Evolutionary conservation across 225 moss, liverwort and hornwort genomes (phyloP), one percentile per base, ranked within the genome.

Genomic region (Ulota crispa): DNA sequence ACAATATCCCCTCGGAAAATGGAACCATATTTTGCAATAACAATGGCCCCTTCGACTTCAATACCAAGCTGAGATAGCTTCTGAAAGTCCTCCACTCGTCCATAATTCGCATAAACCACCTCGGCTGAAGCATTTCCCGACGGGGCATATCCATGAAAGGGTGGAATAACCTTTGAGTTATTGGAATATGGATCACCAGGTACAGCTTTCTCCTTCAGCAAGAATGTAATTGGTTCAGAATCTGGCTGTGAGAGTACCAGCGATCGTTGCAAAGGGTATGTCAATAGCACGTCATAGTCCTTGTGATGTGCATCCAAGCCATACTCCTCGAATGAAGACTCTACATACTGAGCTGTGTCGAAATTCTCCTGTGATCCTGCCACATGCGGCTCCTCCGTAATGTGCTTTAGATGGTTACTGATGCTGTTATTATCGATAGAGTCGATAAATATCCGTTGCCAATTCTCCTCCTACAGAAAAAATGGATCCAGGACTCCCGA

Each of bases 91-190:
- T 93, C 90, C 60, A 64, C 55, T 31, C 84, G 74, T 56, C 95
- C 96, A 70, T 90, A 96, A 85, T 95, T 95, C n/a, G 89, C 96
- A 69, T 93, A 95, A 3, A 95, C 91, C 10, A 92, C 93, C 85
- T 91, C 91, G 30, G 89, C 93, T 26, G 83, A 87, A 6, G 89
- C 88, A 70, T 92, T 92, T 24, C 92, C 96, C 20, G 94, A 92
- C 2, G 95, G 93, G 10, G 96, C 78, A 76, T 87, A 95, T 9
- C 81, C 88, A 84, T 95, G 96, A 83, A 93, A 96, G 5, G 96
- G 82, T 4, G 93, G 89, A n/a, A 83, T 89, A 27, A 96, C 88
- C 32, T 90, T 93, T 2, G 88, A 78, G 73, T 92, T 90, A 57
- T 85, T 90, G 70, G 87, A 74, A 43, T 89, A 92, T 0, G 85